A percentile compares a stretch with the other conserved stretches of the same genome.
phyloP scores from a whole-genome alignment of 768 basidiomycete genomes.

The Boletellus emodensis region DNA sequence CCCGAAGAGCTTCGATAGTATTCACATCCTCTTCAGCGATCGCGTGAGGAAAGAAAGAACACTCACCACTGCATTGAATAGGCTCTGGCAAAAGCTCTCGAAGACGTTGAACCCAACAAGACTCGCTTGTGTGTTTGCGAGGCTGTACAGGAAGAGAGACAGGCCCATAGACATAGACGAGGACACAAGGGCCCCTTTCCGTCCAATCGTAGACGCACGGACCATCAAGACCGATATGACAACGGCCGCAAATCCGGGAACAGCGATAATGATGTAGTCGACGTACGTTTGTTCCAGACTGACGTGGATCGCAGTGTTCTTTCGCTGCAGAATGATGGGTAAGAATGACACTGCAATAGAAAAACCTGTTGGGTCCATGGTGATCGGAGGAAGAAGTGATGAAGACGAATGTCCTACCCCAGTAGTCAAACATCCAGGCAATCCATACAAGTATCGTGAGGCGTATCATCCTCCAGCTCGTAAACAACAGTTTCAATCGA shows the following conservation, averaged over 20 bases:
- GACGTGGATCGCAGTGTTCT: no score
- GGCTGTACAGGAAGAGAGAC: constrained; percentile 7
- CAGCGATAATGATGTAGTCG: constrained; percentile 10
- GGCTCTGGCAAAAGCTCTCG: constrained; percentile 7
- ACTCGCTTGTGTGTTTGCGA: constrained; percentile 10
- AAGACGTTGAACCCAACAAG: constrained; percentile 8
- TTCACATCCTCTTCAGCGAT: no score
- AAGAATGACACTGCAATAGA: constrained; percentile 1
- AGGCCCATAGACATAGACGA: constrained; percentile 7
- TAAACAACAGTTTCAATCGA: constrained; percentile 12
- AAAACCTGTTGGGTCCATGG: not conserved
- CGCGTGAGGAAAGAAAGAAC: no score
- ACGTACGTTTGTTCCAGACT: constrained; percentile 6
- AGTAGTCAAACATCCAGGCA: constrained; percentile 14
- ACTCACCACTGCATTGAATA: constrained; percentile 10
- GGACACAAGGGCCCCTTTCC: constrained; percentile 14
- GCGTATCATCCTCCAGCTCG: constrained; percentile 10
- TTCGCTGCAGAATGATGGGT: constrained; percentile 11
- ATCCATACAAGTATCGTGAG: constrained; percentile 10
- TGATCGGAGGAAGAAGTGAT: not conserved
- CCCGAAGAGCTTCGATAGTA: constrained; percentile 6
- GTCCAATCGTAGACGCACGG: constrained; percentile 11
- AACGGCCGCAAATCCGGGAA: constrained; percentile 5
- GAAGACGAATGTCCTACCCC: constrained; percentile 3
- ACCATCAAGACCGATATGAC: constrained; percentile 8